phyloP scores from a whole-genome alignment of 192 early-diverging fungal genomes.

The Entomortierella chlamydospora region DNA sequence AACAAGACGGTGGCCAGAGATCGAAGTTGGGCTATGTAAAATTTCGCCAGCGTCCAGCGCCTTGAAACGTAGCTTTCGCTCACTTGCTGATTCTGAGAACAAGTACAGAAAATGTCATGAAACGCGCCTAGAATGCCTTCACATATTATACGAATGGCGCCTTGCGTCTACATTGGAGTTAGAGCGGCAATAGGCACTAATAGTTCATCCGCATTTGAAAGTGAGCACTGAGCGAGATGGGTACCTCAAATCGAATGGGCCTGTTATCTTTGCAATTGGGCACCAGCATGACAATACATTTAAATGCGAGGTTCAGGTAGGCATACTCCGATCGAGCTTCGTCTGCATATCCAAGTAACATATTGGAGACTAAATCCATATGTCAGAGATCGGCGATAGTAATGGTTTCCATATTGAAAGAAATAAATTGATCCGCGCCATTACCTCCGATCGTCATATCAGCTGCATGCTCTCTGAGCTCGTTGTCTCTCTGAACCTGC shows the following conservation, averaged over 20 bases:
- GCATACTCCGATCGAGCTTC: conserved; percentile 23
- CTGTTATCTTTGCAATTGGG: conserved; percentile 24
- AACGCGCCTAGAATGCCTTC: conserved; percentile 21
- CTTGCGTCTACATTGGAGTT: conserved; percentile 12
- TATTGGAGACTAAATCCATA: conserved; percentile 28
- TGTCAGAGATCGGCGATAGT: no score
- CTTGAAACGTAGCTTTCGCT: conserved; percentile 2
- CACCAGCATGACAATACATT: conserved; percentile 6
- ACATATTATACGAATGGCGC: conserved; percentile 5
- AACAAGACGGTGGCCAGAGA: conserved; percentile 9
- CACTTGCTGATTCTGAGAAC: conserved; percentile 4
- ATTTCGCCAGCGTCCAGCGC: conserved; percentile 12
- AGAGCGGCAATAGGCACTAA: no score
- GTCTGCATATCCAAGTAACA: conserved; percentile 24
- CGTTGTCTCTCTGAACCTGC: conserved; percentile 8
- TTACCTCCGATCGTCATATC: conserved; percentile 21
- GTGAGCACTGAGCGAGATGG: no score
- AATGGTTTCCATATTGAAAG: no score
- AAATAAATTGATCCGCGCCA: conserved; percentile 18
- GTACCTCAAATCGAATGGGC: conserved; percentile 23
- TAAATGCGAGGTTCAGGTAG: conserved; percentile 21
- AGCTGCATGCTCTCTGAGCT: conserved; percentile 11
- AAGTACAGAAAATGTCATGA: conserved; percentile 1
- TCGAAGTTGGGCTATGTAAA: conserved; percentile 21
- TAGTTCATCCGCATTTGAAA: no score